phyloP scores from a whole-genome alignment of 176 grass and related monocot genomes.

The Alopecurus myosuroides region DNA sequence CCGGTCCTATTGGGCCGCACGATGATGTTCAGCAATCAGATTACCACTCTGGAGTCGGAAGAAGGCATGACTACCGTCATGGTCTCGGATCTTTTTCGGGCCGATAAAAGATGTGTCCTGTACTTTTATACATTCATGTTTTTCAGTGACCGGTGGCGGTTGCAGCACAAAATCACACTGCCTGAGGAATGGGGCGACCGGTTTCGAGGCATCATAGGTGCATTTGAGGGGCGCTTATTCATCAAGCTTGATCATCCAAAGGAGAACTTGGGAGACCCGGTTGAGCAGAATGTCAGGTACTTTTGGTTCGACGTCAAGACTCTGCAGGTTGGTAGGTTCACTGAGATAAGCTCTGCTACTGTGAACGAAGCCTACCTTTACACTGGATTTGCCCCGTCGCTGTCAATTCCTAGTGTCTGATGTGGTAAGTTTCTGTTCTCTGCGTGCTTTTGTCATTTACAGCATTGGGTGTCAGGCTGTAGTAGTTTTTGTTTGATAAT shows the following conservation, averaged over 20 bases:
- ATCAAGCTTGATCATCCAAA: constrained; percentile 40
- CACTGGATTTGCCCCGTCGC: constrained; percentile 14
- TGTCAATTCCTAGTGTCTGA: constrained; percentile 14
- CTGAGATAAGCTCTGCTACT: constrained; percentile 2
- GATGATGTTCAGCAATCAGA: constrained; percentile 49
- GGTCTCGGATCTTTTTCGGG: constrained; percentile 22
- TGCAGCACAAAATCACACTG: constrained; percentile 28
- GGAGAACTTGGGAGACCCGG: constrained; percentile 32
- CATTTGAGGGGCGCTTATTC: constrained; percentile 14
- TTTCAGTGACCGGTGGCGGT: constrained; percentile 33
- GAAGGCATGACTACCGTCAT: constrained; percentile 16
- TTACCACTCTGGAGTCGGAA: constrained; percentile 38
- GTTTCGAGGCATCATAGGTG: constrained; percentile 44
- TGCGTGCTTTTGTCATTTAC: not conserved
- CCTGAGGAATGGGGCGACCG: constrained; percentile 49
- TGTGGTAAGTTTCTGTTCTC: constrained; percentile 12
- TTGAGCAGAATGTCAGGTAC: constrained; percentile 26
- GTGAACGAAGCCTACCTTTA: constrained; percentile 36
- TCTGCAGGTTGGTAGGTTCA: constrained; percentile 30
- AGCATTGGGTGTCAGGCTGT: not conserved
- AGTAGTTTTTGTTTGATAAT: not conserved
- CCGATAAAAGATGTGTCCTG: constrained; percentile 33
- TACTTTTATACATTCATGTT: constrained; percentile 35
- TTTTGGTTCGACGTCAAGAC: constrained; percentile 30
- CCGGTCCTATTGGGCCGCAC: constrained; percentile 28